phyloP scores from a whole-genome alignment of 2,329 filamentous ascomycete species.

The Penicillium decumbens region DNA sequence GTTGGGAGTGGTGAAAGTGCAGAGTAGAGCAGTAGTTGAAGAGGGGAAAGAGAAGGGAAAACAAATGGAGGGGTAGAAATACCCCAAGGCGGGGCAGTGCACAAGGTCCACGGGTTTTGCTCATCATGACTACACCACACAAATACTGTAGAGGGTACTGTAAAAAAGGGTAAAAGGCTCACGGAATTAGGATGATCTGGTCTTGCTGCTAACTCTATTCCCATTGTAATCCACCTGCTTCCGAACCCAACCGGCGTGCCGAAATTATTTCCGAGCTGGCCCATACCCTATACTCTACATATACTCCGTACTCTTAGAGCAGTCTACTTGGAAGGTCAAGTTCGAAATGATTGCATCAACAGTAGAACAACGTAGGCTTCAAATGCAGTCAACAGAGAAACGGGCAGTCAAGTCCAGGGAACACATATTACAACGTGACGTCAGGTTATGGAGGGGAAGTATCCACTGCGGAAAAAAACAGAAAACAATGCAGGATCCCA shows the following conservation, averaged over 20 bases:
- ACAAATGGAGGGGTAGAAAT: slow-evolving; percentile 20
- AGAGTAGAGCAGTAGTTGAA: slow-evolving; percentile 1
- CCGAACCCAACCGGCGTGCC: slow-evolving; percentile 15
- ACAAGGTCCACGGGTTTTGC: not conserved
- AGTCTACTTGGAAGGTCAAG: not conserved
- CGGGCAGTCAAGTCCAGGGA: not conserved
- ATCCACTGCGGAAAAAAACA: slow-evolving; percentile 1
- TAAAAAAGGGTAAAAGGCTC: slow-evolving; percentile 5
- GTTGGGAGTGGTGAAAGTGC: not conserved
- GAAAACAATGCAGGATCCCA: slow-evolving; percentile 10
- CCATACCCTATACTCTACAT: not conserved
- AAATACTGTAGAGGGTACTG: too few species aligned
- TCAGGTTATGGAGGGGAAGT: slow-evolving; percentile 2
- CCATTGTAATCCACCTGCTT: slow-evolving; percentile 2
- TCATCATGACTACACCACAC: slow-evolving; percentile 9
- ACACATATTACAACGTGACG: slow-evolving; percentile 15
- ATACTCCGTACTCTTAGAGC: not conserved
- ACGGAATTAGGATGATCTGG: slow-evolving; percentile 6
- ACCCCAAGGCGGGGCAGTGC: not conserved
- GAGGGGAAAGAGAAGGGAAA: slow-evolving; percentile 5
- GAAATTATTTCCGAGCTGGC: not conserved
- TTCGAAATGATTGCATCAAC: not conserved
- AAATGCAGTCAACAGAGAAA: slow-evolving; percentile 16
- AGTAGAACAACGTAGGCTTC: slow-evolving; percentile 15
- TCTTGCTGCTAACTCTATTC: slow-evolving; percentile 11